Conservation (phyloP, 352 stramenopile species). For the Phytopythium delawarense region DNA sequence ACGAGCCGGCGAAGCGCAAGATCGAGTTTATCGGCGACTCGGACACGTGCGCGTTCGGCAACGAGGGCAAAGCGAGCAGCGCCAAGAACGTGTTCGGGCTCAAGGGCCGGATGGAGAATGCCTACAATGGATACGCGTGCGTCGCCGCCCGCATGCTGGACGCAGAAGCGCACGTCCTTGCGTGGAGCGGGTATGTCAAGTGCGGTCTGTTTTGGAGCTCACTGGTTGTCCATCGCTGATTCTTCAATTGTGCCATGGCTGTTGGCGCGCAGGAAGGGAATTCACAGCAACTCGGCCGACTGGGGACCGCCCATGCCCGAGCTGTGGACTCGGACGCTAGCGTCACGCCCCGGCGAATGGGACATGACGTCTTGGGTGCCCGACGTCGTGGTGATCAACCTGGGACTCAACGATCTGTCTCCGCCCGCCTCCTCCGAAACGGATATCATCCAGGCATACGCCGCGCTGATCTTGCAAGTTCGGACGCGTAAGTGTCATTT, state of each 20-base stretch:
- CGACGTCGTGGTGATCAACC: conserved; percentile 82
- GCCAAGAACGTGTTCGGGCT: conserved; percentile 79
- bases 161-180: conserved; percentile 80
- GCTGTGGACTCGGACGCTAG: conserved; percentile 85
- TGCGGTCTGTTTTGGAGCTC: background rate
- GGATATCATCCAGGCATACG: conserved; percentile 78
- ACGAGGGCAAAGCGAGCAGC: conserved; percentile 71
- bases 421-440: conserved; percentile 79
- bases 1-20: conserved; percentile 33
- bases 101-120: conserved; percentile 87
- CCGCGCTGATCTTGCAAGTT: conserved; percentile 68
- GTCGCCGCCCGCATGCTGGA: conserved; percentile 83
- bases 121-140: conserved; percentile 85
- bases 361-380: conserved; percentile 74
- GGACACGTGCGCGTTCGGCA: conserved; percentile 82
- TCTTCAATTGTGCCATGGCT: conserved; percentile 1
- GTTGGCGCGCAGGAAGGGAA: conserved; percentile 54
- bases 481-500: conserved; percentile 48
- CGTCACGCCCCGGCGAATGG: conserved; percentile 60
- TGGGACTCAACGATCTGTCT: conserved; percentile 83
- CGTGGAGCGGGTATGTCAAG: conserved; percentile 65
- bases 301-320: conserved; percentile 79
- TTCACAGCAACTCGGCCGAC: conserved; percentile 82
- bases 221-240: background rate
- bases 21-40: conserved; percentile 87